Conservation (phyloP, 1,139 yeast species). For the Debaryomyces sp. region DNA sequence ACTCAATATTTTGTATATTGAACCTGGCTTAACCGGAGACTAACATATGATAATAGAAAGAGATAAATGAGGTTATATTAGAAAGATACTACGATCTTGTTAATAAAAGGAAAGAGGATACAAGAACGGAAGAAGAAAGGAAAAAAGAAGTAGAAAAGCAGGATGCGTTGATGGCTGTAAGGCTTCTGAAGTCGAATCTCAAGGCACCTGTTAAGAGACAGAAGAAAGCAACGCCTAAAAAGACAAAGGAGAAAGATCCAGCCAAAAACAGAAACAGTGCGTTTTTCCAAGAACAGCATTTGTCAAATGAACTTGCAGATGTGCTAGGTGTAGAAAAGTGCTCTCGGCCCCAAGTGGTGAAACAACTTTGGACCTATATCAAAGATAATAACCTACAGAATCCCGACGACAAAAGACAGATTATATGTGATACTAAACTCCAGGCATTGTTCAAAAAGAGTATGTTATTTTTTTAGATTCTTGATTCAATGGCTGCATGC, state of each 20-base stretch:
- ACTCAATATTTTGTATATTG: background rate
- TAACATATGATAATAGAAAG: conserved; percentile 35
- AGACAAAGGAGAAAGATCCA: conserved; percentile 3
- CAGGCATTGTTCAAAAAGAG: conserved; percentile 58
- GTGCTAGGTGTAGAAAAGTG: conserved; percentile 44
- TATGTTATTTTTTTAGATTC: conserved; percentile 17
- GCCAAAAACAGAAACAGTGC: conserved; percentile 23
- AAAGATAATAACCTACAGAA: conserved; percentile 66
- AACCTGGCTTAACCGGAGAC: background rate
- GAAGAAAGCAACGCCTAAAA: conserved; percentile 7
- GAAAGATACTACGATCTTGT: conserved; percentile 56
- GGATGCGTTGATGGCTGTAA: conserved; percentile 51
- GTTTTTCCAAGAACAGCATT: conserved; percentile 40
- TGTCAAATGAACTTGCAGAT: conserved; percentile 54
- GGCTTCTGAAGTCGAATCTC: conserved; percentile 38
- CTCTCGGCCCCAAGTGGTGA: conserved; percentile 74
- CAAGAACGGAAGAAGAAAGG: conserved; percentile 26
- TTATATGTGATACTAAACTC: conserved; percentile 68
- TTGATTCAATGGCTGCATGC: too few species aligned
- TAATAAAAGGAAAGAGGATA: conserved; percentile 39
- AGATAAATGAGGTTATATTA: conserved; percentile 62
- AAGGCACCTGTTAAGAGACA: conserved; percentile 11
- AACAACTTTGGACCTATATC: conserved; percentile 73
- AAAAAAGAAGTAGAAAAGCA: conserved; percentile 36
- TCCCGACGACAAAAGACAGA: conserved; percentile 66